Conservation (phyloP, 805 yeast genomes). For the Kazachstania kunashirensis region DNA sequence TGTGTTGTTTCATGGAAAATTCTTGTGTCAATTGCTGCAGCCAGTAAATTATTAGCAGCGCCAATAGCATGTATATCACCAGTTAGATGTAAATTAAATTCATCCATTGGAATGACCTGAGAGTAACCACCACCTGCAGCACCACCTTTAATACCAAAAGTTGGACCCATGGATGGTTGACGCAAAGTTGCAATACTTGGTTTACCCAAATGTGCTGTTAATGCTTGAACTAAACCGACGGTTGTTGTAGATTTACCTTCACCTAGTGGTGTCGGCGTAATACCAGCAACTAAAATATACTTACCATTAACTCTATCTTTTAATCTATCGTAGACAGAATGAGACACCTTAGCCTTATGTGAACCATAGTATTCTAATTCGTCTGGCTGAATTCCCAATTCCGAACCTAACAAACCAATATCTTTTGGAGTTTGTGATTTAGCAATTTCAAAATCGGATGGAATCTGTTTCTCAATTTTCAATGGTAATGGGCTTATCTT, state of each 20-base stretch:
- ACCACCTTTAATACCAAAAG: slow-evolving; percentile 99
- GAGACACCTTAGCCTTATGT: slow-evolving; percentile 78
- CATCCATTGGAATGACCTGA: slow-evolving; percentile 98
- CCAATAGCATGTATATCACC: slow-evolving; percentile 97
- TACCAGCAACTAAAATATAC: slow-evolving; percentile 89
- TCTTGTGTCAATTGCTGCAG: slow-evolving; percentile 95
- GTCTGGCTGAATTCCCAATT: slow-evolving; percentile 63
- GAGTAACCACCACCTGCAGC: slow-evolving; percentile 99
- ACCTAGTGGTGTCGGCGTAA: slow-evolving; percentile 96
- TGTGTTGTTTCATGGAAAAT: slow-evolving; percentile 91
- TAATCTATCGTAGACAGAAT: slow-evolving; percentile 62
- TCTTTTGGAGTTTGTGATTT: slow-evolving; percentile 82
- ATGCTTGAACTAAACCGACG: slow-evolving; percentile 88
- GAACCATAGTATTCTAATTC: slow-evolving; percentile 88
- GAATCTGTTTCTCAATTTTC: slow-evolving; percentile 56
- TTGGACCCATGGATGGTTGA: slow-evolving; percentile 98
- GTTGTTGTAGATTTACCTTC: slow-evolving; percentile 98
- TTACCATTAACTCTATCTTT: slow-evolving; percentile 58
- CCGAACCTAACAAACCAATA: slow-evolving; percentile 63
- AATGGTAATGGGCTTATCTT: slow-evolving; percentile 50
- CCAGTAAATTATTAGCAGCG: slow-evolving; percentile 85
- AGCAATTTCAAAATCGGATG: slow-evolving; percentile 84
- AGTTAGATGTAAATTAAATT: slow-evolving; percentile 92
- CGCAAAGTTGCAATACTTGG: slow-evolving; percentile 89
- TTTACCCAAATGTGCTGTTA: slow-evolving; percentile 79